phyloP scores from a whole-genome alignment of 2,329 filamentous ascomycete genomes.

The Stachybotrys chartarum region DNA sequence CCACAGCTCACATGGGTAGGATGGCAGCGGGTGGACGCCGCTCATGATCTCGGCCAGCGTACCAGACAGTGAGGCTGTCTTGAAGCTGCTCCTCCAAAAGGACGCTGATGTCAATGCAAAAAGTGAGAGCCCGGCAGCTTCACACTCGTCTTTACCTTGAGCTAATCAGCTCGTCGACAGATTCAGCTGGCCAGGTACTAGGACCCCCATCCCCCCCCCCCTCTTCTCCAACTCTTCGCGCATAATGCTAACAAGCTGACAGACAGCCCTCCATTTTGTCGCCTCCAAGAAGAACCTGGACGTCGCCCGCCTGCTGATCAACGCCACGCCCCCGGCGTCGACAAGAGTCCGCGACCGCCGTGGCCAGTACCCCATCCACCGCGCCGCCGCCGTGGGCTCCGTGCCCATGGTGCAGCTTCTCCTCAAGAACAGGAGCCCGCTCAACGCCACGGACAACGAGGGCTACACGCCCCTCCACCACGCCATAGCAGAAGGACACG shows the following conservation, averaged over 20 bases:
- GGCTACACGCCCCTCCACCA: conserved; percentile 91
- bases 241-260: conserved; percentile 1
- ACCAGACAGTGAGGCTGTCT: conserved; percentile 61
- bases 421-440: conserved; percentile 67
- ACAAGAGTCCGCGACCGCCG: conserved; percentile 76
- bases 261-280: conserved; percentile 88
- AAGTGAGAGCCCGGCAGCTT: conserved; percentile 36
- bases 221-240: background rate
- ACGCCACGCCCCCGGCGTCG: conserved; percentile 61
- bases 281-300: conserved; percentile 86
- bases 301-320: conserved; percentile 69
- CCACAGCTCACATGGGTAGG: conserved; percentile 33
- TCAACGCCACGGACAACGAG: conserved; percentile 75
- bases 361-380: conserved; percentile 85
- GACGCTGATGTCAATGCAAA: conserved; percentile 68
- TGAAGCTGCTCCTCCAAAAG: conserved; percentile 60
- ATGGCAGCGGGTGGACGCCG: conserved; percentile 74
- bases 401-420: conserved; percentile 80
- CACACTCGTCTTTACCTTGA: background rate
- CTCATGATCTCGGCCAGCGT: conserved; percentile 77
- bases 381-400: conserved; percentile 83
- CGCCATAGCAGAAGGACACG: conserved; percentile 68
- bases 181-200: conserved; percentile 56
- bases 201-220: background rate
- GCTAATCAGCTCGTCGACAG: conserved; percentile 25